Evolutionary conservation across 805 yeast genomes (phyloP), one percentile per base, ranked within the genome.

Genomic region (Kurtzmaniella fragi): DNA sequence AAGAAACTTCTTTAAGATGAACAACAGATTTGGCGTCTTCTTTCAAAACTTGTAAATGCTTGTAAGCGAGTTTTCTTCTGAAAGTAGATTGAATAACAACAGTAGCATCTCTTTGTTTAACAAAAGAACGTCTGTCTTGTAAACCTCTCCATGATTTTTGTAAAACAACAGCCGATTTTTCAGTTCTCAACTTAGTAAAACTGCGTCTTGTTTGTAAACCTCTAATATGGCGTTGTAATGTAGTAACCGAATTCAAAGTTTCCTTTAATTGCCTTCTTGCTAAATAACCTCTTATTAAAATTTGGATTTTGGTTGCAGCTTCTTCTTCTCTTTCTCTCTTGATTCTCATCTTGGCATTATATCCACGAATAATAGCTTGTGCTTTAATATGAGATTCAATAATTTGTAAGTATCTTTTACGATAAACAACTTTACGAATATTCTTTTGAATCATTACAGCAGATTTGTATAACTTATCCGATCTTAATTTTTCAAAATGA

Each of bases 21-120:
- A 83, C 82, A 33, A 88, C 95, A 12, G 96, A 87, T 58, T 87
- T 87, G 25, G 97, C 96, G 47, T 93, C 98, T n/a, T 73, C 74
- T 57, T 79, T 85, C 59, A 88, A 70, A 41, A 70, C 63, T 46
- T 67, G 64, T 50, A 86, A 77, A 57, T 84, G 82, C 37, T 66
- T 67, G 45, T 68, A 68, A 17, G 99, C 99, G 42, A 71, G 63
- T 44, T 77, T 78, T 53, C 93, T 78, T 68, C 99, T 80, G 45
- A 82, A 67, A 50, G 80, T 73, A 33, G 90, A 77, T 62, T 93
- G 99, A 27, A 87, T 78, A 41, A 78, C 67, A 35, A 86, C 73
- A 32, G 88, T 77, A 20, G 86, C 76, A 43, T 70, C 69, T 43
- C 65, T 61, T 33, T 75, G 60, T 32, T 62, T 63, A 25, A 61